Base-by-base conservation (phyloP, 257 asterid genomes). In the Salvia miltiorrhiza region DNA sequence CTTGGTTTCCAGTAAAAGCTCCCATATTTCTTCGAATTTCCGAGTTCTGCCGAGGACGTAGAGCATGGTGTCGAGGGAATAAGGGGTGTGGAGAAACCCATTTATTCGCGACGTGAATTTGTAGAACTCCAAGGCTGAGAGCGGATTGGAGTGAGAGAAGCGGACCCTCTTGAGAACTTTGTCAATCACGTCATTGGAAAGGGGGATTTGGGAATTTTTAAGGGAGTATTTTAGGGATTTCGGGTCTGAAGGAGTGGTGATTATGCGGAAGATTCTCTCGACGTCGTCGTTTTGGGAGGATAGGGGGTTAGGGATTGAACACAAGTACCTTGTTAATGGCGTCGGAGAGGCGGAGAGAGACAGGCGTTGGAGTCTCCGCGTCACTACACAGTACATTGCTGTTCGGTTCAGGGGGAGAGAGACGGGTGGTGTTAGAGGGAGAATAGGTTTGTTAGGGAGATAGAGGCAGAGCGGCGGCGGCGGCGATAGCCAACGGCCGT, bases 71-170 rank as follows among this genome's bases (percentile, higher is more conserved):
- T 90, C 96, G 59, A 90, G 77, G 14, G 98, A 84, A 71, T 47
- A 85, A 10, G 90, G 63, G 75, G 90, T 80, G 81, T 88, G 95
- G 37, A 74, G 77, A 78, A 90, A 90, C 79, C 83, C 83, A 50
- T 70, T 78, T 55, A 50, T 77, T 35, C 73, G 73, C 3, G 89
- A 75, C 28, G 93, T 77, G 37, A 85, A 64, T 16, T 68, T 87
- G 81, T 82, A 90, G 67, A 93, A 83, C 53, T 83, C 94, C 53
- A 87, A 66, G 57, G 97, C 94, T 3, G 85, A 80, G 41, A 82
- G 79, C 1, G 98, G 96, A 76, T 85, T 84, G 3, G 97, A 81
- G 70, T 93, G 98, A 61, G 97, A 80, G 70, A 93, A 93, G 5
- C 98, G 84, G 37, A 84, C 95, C 87, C 96, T 81, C 78, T 85